Percentiles rank a stretch among this genome's conserved stretches.
Evolutionary conservation across 2,329 filamentous ascomycete species (phyloP).

Genomic region (Trichoderma brevicompactum): DNA sequence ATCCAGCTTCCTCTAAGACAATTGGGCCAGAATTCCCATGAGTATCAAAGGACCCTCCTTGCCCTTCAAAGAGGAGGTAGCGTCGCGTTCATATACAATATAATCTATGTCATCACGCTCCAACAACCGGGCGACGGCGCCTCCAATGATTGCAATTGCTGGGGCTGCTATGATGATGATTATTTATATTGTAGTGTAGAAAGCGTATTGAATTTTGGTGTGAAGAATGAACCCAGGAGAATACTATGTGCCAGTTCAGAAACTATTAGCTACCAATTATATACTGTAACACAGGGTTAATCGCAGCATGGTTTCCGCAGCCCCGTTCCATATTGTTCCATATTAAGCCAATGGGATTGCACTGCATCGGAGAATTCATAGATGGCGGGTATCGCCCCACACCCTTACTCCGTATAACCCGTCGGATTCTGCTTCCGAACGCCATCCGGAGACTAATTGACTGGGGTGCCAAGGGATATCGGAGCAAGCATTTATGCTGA

Average conservation of each 20-base stretch:
- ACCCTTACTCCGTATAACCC: not conserved
- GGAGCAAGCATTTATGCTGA: too few relatives aligned
- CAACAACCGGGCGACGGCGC: slow-evolving; percentile 55
- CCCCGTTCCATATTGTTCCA: not conserved
- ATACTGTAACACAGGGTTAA: not conserved
- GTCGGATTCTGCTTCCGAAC: not conserved
- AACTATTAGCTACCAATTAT: not conserved
- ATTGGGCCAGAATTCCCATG: slow-evolving; percentile 56
- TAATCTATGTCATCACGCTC: slow-evolving; percentile 50
- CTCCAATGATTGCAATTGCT: slow-evolving; percentile 53
- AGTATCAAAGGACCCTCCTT: slow-evolving; percentile 60
- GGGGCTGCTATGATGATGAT: slow-evolving; percentile 13
- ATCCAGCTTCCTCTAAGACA: slow-evolving; percentile 54
- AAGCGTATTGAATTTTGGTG: not conserved
- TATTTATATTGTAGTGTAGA: not conserved
- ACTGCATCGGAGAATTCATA: not conserved
- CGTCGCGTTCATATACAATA: slow-evolving; percentile 56
- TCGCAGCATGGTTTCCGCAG: not conserved
- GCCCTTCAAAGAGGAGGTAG: slow-evolving; percentile 47
- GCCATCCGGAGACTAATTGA: not conserved
- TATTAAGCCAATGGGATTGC: not conserved
- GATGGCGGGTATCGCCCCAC: not conserved
- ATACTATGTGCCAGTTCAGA: not conserved
- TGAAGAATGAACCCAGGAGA: not conserved
- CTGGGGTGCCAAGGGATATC: not conserved